A percentile compares a stretch with the other conserved stretches of the same genome.
phyloP scores from a whole-genome alignment of 139 green algal genomes.

The Micractinium conductrix region DNA sequence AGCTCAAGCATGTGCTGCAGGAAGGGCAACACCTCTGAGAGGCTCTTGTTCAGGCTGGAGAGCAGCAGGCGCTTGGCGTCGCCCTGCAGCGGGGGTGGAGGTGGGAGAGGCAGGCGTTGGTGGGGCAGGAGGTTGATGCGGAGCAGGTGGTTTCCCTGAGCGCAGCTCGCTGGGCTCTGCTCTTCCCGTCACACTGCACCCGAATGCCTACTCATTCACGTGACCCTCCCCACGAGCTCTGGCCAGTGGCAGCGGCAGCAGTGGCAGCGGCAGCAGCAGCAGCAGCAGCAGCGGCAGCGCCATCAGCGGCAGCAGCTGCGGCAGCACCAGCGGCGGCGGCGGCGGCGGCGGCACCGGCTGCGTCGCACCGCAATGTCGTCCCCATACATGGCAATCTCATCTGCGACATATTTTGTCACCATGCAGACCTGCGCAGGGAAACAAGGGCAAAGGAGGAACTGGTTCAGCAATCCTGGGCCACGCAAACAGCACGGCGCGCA shows the following conservation, averaged over 20 bases:
- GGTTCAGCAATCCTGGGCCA: too few species aligned
- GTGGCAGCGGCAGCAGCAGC: too few species aligned
- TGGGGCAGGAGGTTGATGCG: too few species aligned
- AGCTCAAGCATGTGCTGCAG: slow-evolving; percentile 54
- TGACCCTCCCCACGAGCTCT: not conserved
- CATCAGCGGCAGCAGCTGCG: too few species aligned
- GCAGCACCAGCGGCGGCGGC: too few species aligned
- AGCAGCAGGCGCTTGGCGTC: slow-evolving; percentile 72
- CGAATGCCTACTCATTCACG: not conserved
- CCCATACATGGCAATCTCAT: slow-evolving; percentile 75
- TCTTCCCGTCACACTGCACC: not conserved
- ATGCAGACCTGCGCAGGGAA: slow-evolving; percentile 55
- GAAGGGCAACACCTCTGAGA: slow-evolving; percentile 69
- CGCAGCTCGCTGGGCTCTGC: too few species aligned
- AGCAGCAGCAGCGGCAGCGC: too few species aligned
- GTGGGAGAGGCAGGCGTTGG: not conserved
- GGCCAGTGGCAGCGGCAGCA: too few species aligned
- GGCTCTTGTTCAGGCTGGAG: slow-evolving; percentile 54
- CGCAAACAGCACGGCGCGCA: too few species aligned
- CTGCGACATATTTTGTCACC: slow-evolving; percentile 77
- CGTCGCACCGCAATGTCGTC: slow-evolving; percentile 46
- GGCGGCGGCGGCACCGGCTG: too few species aligned
- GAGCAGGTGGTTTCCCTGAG: too few species aligned
- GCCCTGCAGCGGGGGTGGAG: not conserved
- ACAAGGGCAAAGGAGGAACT: too few species aligned